Evolutionary conservation across 164 flowering plant species (phyloP), one percentile per base, ranked within the genome.

Genomic region (Buxus sempervirens): DNA sequence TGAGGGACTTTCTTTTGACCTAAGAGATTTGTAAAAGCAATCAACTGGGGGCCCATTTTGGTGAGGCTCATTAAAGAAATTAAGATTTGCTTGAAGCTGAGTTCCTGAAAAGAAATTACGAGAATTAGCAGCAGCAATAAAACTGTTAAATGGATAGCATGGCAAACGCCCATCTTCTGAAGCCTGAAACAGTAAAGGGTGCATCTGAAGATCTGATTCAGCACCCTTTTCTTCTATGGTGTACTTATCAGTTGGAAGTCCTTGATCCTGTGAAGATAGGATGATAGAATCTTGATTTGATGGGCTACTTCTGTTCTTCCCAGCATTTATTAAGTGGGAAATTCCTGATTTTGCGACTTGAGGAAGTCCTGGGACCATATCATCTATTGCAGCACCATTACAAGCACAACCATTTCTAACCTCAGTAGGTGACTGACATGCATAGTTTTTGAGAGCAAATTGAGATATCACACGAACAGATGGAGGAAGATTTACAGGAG

Each of bases 401-500:
- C 22, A 54, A 53, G 64, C 57, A 41, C 58, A 57, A 61, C 72
- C 67, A 59, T 71, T 21, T 24, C 66, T 48, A 78, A 63, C 63
- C 69, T 68, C 72, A 7, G 65, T n/a, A 48, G 84, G 71, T 57
- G 80, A 53, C 41, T 72, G 84, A 71, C 32, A 68, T 18, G 73
- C 81, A 64, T 70, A 78, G 61, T 64, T 83, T 75, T 76, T 79
- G 56, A 91, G 80, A 70, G 85, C 88, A 23, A 96, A 83, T 67
- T 86, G 89, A 25, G 98, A 81, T 70, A 95, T 84, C 53, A 95
- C 77, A 61, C 94, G 92, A 65, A 90, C 98, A 73, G 96, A 82
- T 62, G 91, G 86, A 27, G 97, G 98, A 69, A 92, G 97, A 79
- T 91, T 90, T 57, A 95, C 90, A 27, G 96, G 96, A 67, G 97